Evolutionary conservation across 345 rosid genomes (phyloP), one percentile per base, ranked within the genome.

Genomic region (Draba incana): DNA sequence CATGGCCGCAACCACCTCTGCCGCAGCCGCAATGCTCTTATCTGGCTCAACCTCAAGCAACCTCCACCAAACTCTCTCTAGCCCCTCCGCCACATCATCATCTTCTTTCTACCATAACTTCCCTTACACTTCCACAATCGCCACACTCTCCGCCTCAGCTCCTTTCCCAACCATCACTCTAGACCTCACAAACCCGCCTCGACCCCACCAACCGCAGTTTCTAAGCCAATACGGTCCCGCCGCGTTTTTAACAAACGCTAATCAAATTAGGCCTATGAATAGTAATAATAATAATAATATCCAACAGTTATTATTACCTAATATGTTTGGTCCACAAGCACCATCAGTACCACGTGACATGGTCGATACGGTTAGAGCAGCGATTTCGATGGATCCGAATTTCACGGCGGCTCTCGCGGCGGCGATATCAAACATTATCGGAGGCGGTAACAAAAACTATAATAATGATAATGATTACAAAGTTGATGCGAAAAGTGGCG

Each of bases 121-220:
- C 6, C 89, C 95, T 3, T 86, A 77, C 64, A 75, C 92, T 1
- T 84, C 97, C n/a, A 75, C 96, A 13, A 84, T 90, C 81, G 93
- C 96, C 53, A 86, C 92, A 24, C 80, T 89, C 31, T 92, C 97
- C 0, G 84, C 92, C 49, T 80, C 92, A 8, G 88, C 92, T 8
- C 90, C 92, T 23, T 93, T 93, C 62, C 98, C 98, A 42, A 93
- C 96, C 66, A 82, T 93, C 38, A 90, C 96, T 48, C 88, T 93
- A 14, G 98, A 93, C 84, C 83, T 93, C 68, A 93, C 97, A 9
- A 85, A 67, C 50, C 77, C 80, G 70, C 63, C 82, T 66, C 64
- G 62, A 59, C 71, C 62, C 1, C 84, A 39, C 54, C 83, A 28
- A 28, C 31, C 82, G 41, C 79, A 76, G 48, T 30, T 51, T 64